Conservation (phyloP, 768 basidiomycete species). For the Royoungia palumana region DNA sequence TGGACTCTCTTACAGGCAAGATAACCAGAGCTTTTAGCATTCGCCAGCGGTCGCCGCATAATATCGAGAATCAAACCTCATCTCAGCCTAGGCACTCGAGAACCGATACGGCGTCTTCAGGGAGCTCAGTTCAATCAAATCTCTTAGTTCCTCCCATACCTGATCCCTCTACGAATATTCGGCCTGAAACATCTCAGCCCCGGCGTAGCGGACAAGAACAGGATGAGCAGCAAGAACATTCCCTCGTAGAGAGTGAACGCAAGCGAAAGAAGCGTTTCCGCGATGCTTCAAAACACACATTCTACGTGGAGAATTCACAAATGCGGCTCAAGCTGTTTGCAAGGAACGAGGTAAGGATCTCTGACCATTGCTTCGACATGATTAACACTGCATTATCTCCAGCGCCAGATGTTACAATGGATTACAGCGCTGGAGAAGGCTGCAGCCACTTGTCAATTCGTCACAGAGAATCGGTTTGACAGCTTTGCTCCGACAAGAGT, state of each 20-base stretch:
- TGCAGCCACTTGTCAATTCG: conserved; percentile 73
- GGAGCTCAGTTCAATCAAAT: conserved; percentile 37
- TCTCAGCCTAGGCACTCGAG: conserved; percentile 4
- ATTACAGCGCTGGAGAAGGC: conserved; percentile 87
- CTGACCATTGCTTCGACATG: background rate
- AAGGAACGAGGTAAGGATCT: conserved; percentile 65
- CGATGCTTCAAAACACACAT: conserved; percentile 89
- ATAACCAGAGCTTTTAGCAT: conserved; percentile 46
- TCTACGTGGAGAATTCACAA: conserved; percentile 91
- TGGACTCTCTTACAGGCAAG: conserved; percentile 47
- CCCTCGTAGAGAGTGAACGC: conserved; percentile 34
- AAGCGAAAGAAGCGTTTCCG: conserved; percentile 46
- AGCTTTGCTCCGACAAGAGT: conserved; percentile 91
- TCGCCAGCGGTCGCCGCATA: conserved; percentile 19
- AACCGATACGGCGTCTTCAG: conserved; percentile 26
- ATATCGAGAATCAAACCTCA: conserved; percentile 2
- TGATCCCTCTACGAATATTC: conserved; percentile 76
- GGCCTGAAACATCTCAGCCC: conserved; percentile 34
- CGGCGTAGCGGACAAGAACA: conserved; percentile 17
- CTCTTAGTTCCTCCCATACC: conserved; percentile 56
- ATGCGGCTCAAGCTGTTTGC: conserved; percentile 83
- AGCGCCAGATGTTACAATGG: conserved; percentile 98
- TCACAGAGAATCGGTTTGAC: conserved; percentile 80
- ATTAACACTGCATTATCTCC: conserved; percentile 4
- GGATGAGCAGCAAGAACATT: conserved; percentile 18